phyloP scores from a whole-genome alignment of 495 filamentous ascomycete genomes.

The Penicillium subrubescens region DNA sequence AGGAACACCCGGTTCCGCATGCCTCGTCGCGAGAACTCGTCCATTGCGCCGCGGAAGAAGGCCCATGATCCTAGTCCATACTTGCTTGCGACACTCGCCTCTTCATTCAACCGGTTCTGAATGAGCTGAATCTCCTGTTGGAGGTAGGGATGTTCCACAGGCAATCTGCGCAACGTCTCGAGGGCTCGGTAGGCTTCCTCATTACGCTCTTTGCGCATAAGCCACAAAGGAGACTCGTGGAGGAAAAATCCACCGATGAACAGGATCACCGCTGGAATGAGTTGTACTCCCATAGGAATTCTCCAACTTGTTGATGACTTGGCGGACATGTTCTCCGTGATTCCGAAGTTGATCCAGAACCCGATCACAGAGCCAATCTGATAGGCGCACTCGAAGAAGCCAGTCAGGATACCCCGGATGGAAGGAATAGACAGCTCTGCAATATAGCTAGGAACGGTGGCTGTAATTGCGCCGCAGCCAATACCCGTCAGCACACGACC shows the following conservation, averaged over 20 bases:
- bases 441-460: conserved; percentile 69
- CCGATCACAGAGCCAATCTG: conserved; percentile 64
- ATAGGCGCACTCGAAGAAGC: conserved; percentile 64
- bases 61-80: neutral
- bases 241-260: conserved; percentile 40
- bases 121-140: conserved; percentile 49
- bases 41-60: conserved; percentile 22
- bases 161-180: conserved; percentile 56
- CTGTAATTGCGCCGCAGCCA: conserved; percentile 67
- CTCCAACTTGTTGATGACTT: conserved; percentile 35
- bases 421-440: conserved; percentile 71
- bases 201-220: conserved; percentile 52
- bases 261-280: conserved; percentile 45
- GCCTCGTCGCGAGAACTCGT: conserved; percentile 30
- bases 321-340: conserved; percentile 13
- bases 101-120: conserved; percentile 29
- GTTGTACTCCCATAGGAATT: conserved; percentile 48
- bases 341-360: conserved; percentile 57
- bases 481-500: conserved; percentile 67
- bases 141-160: conserved; percentile 50
- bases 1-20: conserved; percentile 39
- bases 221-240: conserved; percentile 50
- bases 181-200: conserved; percentile 53
- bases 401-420: conserved; percentile 69
- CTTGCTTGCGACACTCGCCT: conserved; percentile 1